These are phyloP conservation scores for Metschnikowia corniflorae DNA, from an alignment of 805 yeast species.

Conservation along the genomic window DNA sequence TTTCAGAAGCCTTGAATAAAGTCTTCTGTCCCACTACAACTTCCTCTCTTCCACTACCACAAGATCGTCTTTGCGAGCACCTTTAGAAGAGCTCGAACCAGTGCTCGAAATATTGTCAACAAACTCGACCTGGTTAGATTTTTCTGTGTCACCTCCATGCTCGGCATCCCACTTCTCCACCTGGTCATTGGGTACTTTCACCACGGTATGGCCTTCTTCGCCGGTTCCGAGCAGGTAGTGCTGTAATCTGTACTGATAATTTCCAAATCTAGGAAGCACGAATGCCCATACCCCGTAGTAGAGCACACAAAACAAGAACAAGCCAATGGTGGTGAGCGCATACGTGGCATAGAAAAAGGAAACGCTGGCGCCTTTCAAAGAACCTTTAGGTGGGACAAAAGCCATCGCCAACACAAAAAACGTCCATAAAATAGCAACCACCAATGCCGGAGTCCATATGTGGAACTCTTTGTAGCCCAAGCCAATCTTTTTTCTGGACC, in stretches of 20 bases:
- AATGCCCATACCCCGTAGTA: conserved; percentile 38
- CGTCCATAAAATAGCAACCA: conserved; percentile 30
- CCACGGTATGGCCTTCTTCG: conserved; percentile 38
- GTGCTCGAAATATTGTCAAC: no score
- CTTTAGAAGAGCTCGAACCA: no score
- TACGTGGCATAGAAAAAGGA: conserved; percentile 42
- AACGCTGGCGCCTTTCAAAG: conserved; percentile 39
- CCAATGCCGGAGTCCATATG: conserved; percentile 25
- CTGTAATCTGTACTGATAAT: conserved; percentile 31
- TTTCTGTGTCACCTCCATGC: conserved; percentile 18
- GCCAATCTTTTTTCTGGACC: conserved; percentile 24
- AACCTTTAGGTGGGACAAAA: conserved; percentile 41
- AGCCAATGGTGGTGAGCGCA: conserved; percentile 35
- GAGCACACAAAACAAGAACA: conserved; percentile 27
- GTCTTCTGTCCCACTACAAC: no score
- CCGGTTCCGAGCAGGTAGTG: conserved; percentile 33
- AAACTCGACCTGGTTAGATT: no score
- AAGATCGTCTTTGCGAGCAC: no score
- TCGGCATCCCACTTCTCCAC: conserved; percentile 32
- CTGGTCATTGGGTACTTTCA: conserved; percentile 30
- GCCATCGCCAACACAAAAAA: conserved; percentile 39
- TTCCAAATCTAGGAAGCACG: conserved; percentile 30
- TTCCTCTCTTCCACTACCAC: no score
- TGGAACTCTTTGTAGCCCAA: conserved; percentile 17
- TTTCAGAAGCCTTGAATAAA: no score